Conservation (phyloP, 805 yeast genomes). For the Vanderwaltozyma tropicalis region DNA sequence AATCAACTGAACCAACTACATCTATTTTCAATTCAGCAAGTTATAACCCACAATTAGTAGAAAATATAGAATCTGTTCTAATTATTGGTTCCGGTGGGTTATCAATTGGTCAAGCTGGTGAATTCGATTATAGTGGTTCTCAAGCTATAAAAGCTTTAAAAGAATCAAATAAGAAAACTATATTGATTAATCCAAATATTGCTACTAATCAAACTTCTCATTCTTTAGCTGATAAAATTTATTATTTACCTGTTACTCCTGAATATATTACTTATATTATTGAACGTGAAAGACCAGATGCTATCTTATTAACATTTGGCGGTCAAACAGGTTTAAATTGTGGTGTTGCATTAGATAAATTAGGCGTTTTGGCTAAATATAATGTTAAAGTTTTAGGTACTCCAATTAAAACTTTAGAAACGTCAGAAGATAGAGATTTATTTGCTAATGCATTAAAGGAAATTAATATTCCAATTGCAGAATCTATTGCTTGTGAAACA, state of each 20-base stretch:
- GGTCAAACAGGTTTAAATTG: slow-evolving; percentile 97
- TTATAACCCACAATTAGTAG: slow-evolving; percentile 25
- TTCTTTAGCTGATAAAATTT: slow-evolving; percentile 88
- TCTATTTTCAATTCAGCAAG: slow-evolving; percentile 24
- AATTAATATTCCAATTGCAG: slow-evolving; percentile 92
- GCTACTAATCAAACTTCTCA: slow-evolving; percentile 97
- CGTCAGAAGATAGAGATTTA: slow-evolving; percentile 95
- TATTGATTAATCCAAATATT: slow-evolving; percentile 87
- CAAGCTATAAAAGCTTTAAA: slow-evolving; percentile 93
- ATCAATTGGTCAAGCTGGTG: slow-evolving; percentile 97
- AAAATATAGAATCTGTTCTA: slow-evolving; percentile 42
- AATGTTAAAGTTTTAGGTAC: slow-evolving; percentile 95
- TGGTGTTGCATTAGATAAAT: slow-evolving; percentile 87
- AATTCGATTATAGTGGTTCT: slow-evolving; percentile 93
- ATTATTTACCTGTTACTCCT: slow-evolving; percentile 92
- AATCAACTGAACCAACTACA: slow-evolving; percentile 14
- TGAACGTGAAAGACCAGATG: slow-evolving; percentile 94
- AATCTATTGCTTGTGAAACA: slow-evolving; percentile 88
- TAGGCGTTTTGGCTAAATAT: slow-evolving; percentile 86
- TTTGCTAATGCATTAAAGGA: slow-evolving; percentile 93
- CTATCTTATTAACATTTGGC: slow-evolving; percentile 90
- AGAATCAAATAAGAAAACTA: slow-evolving; percentile 78
- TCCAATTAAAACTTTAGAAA: slow-evolving; percentile 89
- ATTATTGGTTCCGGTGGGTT: slow-evolving; percentile 96
- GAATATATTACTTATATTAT: slow-evolving; percentile 92